Evolutionary conservation across 1,284 basidiomycete genomes (phyloP).

Genomic region (Ceratobasidium sp.): DNA sequence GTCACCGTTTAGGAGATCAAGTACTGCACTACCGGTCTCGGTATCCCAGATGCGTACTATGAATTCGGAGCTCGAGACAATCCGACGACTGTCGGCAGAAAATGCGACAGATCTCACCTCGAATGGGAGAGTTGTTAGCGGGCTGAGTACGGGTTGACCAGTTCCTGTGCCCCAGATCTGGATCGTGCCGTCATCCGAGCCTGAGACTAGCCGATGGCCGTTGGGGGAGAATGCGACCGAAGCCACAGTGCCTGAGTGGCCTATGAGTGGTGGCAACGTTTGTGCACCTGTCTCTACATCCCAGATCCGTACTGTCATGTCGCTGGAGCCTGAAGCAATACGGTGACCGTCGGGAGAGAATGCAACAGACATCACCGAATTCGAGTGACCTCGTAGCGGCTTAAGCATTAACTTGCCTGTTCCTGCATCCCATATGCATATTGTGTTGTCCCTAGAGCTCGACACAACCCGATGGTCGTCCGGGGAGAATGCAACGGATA

Average conservation of each 20-base stretch:
- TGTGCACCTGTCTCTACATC: not conserved
- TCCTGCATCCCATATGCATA: slow-evolving; percentile 34
- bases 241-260: not conserved
- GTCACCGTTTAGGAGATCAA: slow-evolving; percentile 76
- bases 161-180: not conserved
- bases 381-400: slow-evolving; percentile 19
- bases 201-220: not conserved
- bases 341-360: slow-evolving; percentile 32
- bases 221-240: not conserved
- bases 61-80: slow-evolving; percentile 89
- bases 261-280: not conserved
- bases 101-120: slow-evolving; percentile 59
- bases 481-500: not conserved
- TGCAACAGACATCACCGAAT: not conserved
- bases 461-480: slow-evolving; percentile 14
- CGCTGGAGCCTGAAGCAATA: slow-evolving; percentile 12
- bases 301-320: slow-evolving; percentile 26
- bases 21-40: slow-evolving; percentile 71
- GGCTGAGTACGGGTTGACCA: not conserved
- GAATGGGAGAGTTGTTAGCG: slow-evolving; percentile 1
- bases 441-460: slow-evolving; percentile 1
- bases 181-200: not conserved
- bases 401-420: not conserved
- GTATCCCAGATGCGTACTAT: slow-evolving; percentile 92
- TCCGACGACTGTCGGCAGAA: slow-evolving; percentile 79